Evolutionary conservation across 2,329 filamentous ascomycete species (phyloP).

Genomic region (Aspergillus floridensis): DNA sequence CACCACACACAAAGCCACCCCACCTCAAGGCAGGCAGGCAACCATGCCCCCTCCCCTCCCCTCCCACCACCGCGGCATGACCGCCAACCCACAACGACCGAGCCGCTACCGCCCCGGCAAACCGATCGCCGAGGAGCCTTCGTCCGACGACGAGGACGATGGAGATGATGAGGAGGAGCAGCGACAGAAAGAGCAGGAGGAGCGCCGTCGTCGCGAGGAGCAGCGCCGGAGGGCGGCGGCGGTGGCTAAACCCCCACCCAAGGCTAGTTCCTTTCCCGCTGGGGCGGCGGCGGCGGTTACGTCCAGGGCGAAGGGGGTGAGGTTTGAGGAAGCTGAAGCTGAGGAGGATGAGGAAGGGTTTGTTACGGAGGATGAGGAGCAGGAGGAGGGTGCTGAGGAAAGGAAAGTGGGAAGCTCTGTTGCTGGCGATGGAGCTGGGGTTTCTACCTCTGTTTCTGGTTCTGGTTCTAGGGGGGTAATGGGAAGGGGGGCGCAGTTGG

Average conservation of each 20-base stretch:
- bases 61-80: conserved; percentile 66
- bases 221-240: conserved; percentile 37
- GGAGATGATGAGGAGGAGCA: conserved; percentile 56
- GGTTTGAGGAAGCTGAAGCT: conserved; percentile 36
- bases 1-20: no score
- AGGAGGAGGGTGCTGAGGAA: conserved; percentile 42
- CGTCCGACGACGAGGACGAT: conserved; percentile 52
- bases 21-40: conserved; percentile 3
- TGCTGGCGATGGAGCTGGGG: conserved; percentile 10
- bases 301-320: conserved; percentile 32
- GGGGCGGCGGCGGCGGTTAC: conserved; percentile 29
- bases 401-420: conserved; percentile 19
- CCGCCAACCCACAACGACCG: conserved; percentile 79
- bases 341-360: conserved; percentile 58
- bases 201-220: conserved; percentile 31
- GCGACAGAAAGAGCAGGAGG: conserved; percentile 55
- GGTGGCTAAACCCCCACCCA: conserved; percentile 37
- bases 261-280: conserved; percentile 40
- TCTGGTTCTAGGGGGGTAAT: no score
- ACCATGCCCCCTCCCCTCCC: conserved; percentile 46
- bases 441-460: conserved; percentile 3
- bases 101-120: conserved; percentile 86
- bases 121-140: conserved; percentile 51
- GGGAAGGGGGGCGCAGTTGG: conserved; percentile 26
- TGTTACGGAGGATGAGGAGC: conserved; percentile 55